Evolutionary conservation across 2,329 filamentous ascomycete species (phyloP), one percentile per base, ranked within the genome.

Genomic region (Claviceps arundinis): DNA sequence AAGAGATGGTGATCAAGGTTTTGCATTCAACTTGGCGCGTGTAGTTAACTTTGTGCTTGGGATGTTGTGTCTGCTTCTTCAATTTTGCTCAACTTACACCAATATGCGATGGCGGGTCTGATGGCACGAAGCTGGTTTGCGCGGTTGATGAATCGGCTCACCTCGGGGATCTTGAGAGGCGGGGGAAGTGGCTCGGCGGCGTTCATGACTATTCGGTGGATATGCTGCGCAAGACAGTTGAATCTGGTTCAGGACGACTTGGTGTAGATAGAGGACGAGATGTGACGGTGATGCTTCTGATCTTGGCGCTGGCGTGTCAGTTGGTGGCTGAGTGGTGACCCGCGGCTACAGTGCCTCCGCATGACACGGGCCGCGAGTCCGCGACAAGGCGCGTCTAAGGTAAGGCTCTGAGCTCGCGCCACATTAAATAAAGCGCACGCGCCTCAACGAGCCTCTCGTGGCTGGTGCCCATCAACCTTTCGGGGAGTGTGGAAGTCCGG

Each of bases 71-170:
- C 5, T 40, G 30, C 40, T 5, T 50, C 45, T 22, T 34, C 3
- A 14, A 3, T 8, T 37, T 22, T 34, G 51, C 37, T 50, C 9
- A 22, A 77, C 85, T 64, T 77, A 95, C 91, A 93, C 89, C 91
- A 97, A 68, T 97, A 98, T 56, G 90, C 78, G 59, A 97, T 79
- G 54, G 93, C 87, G 8, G 93, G 93, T 68, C 91, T 93, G 63
- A 83, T 80, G 54, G 78, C 78, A 65, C 91, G 86, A 48, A 98
- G 79, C 72, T 98, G 91, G 38, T 81, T 78, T 37, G 89, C 91
- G 62, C 91, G 82, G 51, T 84, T 78, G 56, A 90, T 83, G 67
- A 94, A 96, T 55, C 89, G 87, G 58, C 81, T 82, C 63, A 95
- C 81, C 65, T 95, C 89, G 54, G 87, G 83, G 52, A 83, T 74